Evolutionary conservation across 768 basidiomycete species (phyloP).

Genomic region (Suillus fuscotomentosus): DNA sequence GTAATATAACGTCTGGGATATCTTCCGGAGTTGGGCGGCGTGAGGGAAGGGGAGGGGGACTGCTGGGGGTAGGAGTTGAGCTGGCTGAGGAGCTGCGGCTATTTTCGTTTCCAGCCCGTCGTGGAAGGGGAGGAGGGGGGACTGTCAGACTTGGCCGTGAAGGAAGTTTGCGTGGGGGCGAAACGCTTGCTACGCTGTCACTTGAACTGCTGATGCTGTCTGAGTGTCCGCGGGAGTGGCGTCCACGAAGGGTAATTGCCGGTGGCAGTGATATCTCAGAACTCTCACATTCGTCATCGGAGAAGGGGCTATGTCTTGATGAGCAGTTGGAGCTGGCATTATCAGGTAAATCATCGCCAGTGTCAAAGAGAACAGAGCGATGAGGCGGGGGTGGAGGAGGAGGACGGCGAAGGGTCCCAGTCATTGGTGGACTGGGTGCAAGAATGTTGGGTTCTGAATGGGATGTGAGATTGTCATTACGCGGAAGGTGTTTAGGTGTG

Average conservation of each 20-base stretch:
- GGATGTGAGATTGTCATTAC: conserved; percentile 16
- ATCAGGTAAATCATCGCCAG: conserved; percentile 20
- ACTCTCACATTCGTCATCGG: conserved; percentile 27
- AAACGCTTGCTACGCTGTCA: conserved; percentile 13
- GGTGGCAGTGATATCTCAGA: conserved; percentile 22
- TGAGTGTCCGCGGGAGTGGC: conserved; percentile 13
- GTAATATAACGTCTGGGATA: neutral
- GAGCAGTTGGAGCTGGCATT: conserved; percentile 18
- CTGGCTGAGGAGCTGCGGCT: neutral
- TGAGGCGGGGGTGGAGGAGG: conserved; percentile 13
- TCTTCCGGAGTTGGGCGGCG: conserved; percentile 18
- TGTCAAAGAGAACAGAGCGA: conserved; percentile 17
- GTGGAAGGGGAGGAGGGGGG: conserved; percentile 23
- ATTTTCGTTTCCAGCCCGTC: conserved; percentile 5
- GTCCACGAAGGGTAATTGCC: conserved; percentile 4
- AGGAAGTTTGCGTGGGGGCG: conserved; percentile 18
- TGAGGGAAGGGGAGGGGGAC: conserved; percentile 43
- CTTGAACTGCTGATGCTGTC: conserved; percentile 21
- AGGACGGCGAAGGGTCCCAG: conserved; percentile 14
- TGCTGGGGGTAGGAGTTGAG: conserved; percentile 18
- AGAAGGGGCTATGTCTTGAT: conserved; percentile 28
- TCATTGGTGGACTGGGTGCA: conserved; percentile 18
- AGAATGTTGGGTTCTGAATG: conserved; percentile 26
- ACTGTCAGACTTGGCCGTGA: conserved; percentile 17
- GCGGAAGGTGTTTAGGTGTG: conserved; percentile 9